phyloP scores from a whole-genome alignment of 129 eudicot genomes.

The Arctium minus region DNA sequence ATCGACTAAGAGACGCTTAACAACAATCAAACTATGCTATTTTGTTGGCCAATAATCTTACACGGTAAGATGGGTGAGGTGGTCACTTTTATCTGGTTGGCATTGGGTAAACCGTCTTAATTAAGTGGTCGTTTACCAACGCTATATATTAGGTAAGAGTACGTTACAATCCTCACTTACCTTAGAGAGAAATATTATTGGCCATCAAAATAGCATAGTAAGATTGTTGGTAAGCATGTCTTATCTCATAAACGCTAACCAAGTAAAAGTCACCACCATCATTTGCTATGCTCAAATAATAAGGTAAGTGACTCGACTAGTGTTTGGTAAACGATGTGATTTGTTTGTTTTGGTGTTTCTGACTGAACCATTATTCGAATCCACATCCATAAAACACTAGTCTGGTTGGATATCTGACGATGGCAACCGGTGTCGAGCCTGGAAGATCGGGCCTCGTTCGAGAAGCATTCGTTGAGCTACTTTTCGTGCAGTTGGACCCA shows the following conservation, averaged over 20 bases:
- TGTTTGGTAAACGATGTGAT: background rate
- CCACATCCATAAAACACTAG: background rate
- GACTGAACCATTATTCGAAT: background rate
- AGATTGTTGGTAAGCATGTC: background rate
- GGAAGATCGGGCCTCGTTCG: background rate
- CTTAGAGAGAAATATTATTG: background rate
- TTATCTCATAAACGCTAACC: background rate
- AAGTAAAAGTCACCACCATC: background rate
- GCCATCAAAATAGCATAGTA: background rate
- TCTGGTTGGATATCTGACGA: background rate
- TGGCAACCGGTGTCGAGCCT: slow-evolving; percentile 1
- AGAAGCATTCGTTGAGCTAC: slow-evolving; percentile 37
- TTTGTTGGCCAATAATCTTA: background rate
- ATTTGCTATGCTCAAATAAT: background rate
- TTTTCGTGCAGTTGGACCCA: slow-evolving; percentile 50
- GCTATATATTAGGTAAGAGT: background rate
- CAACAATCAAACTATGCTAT: background rate
- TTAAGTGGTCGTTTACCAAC: background rate
- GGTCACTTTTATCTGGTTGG: background rate
- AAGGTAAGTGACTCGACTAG: background rate
- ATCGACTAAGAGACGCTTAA: too few species aligned
- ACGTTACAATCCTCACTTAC: background rate
- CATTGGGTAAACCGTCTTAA: background rate
- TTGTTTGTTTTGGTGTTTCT: background rate
- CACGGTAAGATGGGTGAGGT: background rate